Conservation (phyloP, 495 filamentous ascomycete species). For the Talaromyces trachyspermus region DNA sequence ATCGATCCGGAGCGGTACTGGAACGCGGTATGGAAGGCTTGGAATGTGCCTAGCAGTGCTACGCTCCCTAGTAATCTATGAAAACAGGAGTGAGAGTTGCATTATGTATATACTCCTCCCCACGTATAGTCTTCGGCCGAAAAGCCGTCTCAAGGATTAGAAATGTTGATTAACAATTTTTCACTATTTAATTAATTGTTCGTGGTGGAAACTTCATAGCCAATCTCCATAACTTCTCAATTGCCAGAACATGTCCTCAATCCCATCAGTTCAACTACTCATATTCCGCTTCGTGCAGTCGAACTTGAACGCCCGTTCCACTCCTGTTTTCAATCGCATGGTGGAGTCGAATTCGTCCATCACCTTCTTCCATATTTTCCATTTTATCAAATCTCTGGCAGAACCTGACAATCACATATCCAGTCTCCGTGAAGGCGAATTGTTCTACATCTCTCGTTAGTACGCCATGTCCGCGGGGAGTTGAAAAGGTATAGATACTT, state of each 20-base stretch:
- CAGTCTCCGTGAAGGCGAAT: slow-evolving; percentile 43
- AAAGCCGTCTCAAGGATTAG: too few species aligned
- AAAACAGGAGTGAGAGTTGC: too few species aligned
- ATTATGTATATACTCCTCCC: too few species aligned
- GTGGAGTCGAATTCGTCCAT: slow-evolving; percentile 18
- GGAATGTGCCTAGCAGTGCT: slow-evolving; percentile 1
- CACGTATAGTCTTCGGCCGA: too few species aligned
- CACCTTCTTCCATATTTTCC: slow-evolving; percentile 22
- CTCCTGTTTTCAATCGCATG: slow-evolving; percentile 9
- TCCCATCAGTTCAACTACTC: neutral
- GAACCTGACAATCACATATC: slow-evolving; percentile 36
- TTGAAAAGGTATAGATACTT: slow-evolving; percentile 15
- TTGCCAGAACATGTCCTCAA: neutral
- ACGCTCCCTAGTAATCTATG: too few species aligned
- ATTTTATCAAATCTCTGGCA: slow-evolving; percentile 41
- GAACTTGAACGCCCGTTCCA: slow-evolving; percentile 5
- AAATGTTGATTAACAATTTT: too few species aligned
- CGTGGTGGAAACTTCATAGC: too few species aligned
- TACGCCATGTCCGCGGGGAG: neutral
- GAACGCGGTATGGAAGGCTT: slow-evolving; percentile 6
- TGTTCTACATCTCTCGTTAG: slow-evolving; percentile 25
- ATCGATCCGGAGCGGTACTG: slow-evolving; percentile 9
- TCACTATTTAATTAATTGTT: too few species aligned
- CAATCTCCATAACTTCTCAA: neutral
- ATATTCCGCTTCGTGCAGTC: slow-evolving; percentile 6